Base-by-base conservation (phyloP, 306 rosid genomes). In the Cicer pinnatifidum region DNA sequence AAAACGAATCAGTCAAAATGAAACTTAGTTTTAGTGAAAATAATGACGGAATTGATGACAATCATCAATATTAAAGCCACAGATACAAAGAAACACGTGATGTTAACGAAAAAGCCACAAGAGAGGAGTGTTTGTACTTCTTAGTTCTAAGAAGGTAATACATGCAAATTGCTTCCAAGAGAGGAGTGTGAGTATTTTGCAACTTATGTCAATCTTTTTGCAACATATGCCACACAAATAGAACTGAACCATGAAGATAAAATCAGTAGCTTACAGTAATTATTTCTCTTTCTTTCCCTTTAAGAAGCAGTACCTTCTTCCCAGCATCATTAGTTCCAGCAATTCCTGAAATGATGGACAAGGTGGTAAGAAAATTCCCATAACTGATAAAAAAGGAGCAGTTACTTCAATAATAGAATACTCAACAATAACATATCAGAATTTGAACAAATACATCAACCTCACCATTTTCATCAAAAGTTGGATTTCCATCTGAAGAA, bases 221-320 rank as follows among this genome's bases (percentile, higher is more conserved):
- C 52, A 77, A 57, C 40, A 72, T 65, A 56, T 46, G 75, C 38
- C 77, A 57, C 33, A 50, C 13, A 63, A 67, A 67, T 72, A 76
- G 77, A 43, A 45, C 1, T 46, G 39, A 72, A 53, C 53, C 69
- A 59, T 41, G 74, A 66, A 59, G 50, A 58, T 53, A 39, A 37
- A 46, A 52, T 66, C 63, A 83, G 75, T 68, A 59, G 62, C 85
- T 76, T 72, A 88, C 91, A 62, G 73, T 73, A 80, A 84, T 52
- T 70, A 69, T 76, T 65, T 83, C 93, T 81, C 83, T 83, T 65
- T 75, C 89, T 67, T 80, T 86, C 81, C 88, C 92, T 75, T 78
- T 84, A 73, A 84, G 80, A 70, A 83, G 92, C 74, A 88, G 73
- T 65, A 86, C 73, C 51, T 86, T 84, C 83, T 84, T 88, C 69